These are phyloP conservation scores for Sordariomycetes sp. DNA, from an alignment of 2,329 filamentous ascomycete species.

Conservation along the genomic window DNA sequence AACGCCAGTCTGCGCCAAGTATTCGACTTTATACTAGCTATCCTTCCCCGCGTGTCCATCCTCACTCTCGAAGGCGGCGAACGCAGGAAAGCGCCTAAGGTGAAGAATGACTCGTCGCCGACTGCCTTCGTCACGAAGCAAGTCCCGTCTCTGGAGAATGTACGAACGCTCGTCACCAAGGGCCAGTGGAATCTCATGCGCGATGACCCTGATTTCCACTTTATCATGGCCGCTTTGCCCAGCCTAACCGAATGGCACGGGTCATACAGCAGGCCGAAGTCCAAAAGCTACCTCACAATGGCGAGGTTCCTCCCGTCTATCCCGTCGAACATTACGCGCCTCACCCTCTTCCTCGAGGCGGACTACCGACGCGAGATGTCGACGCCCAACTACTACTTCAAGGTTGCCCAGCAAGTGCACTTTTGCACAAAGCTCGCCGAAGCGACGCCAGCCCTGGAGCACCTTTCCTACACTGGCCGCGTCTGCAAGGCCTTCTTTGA, in stretches of 20 bases:
- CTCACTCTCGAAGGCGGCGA: conserved; percentile 67
- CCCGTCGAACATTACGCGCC: conserved; percentile 42
- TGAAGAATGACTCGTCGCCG: conserved; percentile 19
- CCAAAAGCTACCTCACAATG: conserved; percentile 60
- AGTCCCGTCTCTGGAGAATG: conserved; percentile 26
- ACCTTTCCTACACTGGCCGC: conserved; percentile 59
- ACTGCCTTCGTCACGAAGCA: conserved; percentile 4
- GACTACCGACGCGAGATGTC: conserved; percentile 54
- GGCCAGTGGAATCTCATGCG: conserved; percentile 58
- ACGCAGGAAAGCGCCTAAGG: conserved; percentile 59
- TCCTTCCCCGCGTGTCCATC: conserved; percentile 48
- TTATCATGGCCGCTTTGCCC: conserved; percentile 49
- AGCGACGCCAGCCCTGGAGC: conserved; percentile 48
- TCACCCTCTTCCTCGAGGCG: conserved; percentile 58
- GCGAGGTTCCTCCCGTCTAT: conserved; percentile 43
- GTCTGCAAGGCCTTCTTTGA: conserved; percentile 59
- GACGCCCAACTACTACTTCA: conserved; percentile 46
- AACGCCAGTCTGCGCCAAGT: conserved; percentile 61
- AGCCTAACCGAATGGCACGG: conserved; percentile 50
- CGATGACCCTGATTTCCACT: conserved; percentile 45
- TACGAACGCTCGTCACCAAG: conserved; percentile 57
- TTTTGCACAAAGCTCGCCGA: conserved; percentile 52
- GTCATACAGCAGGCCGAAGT: conserved; percentile 59
- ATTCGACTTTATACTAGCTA: conserved; percentile 46
- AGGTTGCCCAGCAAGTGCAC: conserved; percentile 45